Percentiles rank a stretch among this genome's conserved stretches.
These are phyloP conservation scores for Neostapfia colusana DNA, from an alignment of 176 grass and related monocot species.

Conservation along the genomic window DNA sequence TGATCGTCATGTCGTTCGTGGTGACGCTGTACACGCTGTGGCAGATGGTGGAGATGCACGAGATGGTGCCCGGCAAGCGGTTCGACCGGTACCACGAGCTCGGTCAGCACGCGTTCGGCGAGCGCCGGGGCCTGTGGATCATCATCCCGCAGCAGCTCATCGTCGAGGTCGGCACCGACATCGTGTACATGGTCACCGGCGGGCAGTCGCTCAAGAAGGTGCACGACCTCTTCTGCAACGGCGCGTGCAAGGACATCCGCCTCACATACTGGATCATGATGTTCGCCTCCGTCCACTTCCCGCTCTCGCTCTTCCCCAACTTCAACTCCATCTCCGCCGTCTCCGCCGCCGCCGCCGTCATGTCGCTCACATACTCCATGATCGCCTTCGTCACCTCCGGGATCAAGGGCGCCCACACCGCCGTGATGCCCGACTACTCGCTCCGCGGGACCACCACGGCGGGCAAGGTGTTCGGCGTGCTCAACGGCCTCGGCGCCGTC, in stretches of 20 bases:
- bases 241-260: conserved; percentile 39
- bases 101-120: conserved; percentile 59
- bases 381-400: conserved; percentile 48
- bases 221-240: conserved; percentile 46
- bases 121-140: conserved; percentile 59
- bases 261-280: conserved; percentile 57
- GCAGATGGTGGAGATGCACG: conserved; percentile 82
- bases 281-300: conserved; percentile 52
- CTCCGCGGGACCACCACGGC: conserved; percentile 18
- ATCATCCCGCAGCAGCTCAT: conserved; percentile 55
- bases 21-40: conserved; percentile 68
- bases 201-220: conserved; percentile 49
- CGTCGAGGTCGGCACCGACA: conserved; percentile 50
- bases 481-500: conserved; percentile 46
- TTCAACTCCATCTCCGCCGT: conserved; percentile 62
- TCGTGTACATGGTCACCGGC: conserved; percentile 63
- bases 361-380: conserved; percentile 65
- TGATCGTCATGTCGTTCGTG: conserved; percentile 52
- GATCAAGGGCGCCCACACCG: conserved; percentile 17
- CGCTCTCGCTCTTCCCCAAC: conserved; percentile 54
- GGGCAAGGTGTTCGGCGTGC: conserved; percentile 44
- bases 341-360: conserved; percentile 59
- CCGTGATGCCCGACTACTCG: conserved; percentile 9
- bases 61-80: conserved; percentile 61
- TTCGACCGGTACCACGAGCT: conserved; percentile 76